These are phyloP conservation scores for Ciborinia camelliae DNA, from an alignment of 2,329 filamentous ascomycete genomes.

Conservation along the genomic window DNA sequence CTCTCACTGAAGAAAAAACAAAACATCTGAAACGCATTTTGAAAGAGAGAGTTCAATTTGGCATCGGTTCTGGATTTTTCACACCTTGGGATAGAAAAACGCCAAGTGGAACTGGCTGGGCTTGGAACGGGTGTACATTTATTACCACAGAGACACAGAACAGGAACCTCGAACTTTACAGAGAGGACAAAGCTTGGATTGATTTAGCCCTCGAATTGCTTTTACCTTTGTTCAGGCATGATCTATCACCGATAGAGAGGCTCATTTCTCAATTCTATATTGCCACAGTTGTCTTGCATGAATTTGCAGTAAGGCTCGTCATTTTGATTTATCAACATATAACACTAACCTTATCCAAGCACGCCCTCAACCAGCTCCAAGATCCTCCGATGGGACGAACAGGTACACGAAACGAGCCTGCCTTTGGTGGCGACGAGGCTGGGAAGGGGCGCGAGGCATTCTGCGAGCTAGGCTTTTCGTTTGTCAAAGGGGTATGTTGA, in stretches of 20 bases:
- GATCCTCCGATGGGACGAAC: constrained; percentile 1
- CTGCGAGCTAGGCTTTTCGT: constrained; percentile 4
- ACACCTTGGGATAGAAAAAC: neutral
- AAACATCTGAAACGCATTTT: neutral
- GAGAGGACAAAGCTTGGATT: constrained; percentile 1
- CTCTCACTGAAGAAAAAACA: neutral
- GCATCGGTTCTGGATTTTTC: neutral
- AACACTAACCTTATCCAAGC: neutral
- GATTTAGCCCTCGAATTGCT: neutral
- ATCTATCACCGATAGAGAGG: neutral
- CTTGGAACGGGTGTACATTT: constrained; percentile 4
- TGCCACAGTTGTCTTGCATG: constrained; percentile 1
- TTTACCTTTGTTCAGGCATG: constrained; percentile 7
- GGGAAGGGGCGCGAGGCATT: constrained; percentile 3
- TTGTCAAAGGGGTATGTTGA: constrained; percentile 1
- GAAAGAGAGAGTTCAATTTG: neutral
- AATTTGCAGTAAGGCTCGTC: neutral
- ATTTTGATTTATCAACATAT: neutral
- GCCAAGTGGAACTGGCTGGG: neutral
- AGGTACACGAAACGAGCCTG: neutral
- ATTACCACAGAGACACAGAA: neutral
- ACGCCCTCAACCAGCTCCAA: constrained; percentile 6
- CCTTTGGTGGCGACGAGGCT: neutral
- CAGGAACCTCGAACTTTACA: neutral
- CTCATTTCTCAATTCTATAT: constrained; percentile 1